Evolutionary conservation across 1,284 basidiomycete genomes (phyloP), one percentile per base, ranked within the genome.

Genomic region (Lentinus polychrous): DNA sequence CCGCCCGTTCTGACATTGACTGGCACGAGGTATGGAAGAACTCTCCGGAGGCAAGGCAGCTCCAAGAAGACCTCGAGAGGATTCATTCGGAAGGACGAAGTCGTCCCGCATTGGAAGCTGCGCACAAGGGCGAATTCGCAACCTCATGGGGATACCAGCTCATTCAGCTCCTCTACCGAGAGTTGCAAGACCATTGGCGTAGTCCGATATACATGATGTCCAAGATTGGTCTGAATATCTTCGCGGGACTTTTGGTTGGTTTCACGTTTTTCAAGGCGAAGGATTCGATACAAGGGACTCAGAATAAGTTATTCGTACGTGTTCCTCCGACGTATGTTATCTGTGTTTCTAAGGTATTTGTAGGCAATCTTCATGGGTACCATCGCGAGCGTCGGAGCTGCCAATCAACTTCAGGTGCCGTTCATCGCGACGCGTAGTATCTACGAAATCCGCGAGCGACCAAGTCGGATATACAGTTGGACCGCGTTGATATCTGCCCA

Each of bases 391-490:
- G 74, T 73, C 1, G 73, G 78, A 2, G 61, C 78, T 20, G 67
- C 70, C 20, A 74, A 75, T 39, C 78, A 81, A 60, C 62, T 82
- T 0, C 78, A 80, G 52, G 72, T 75, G 8, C 70, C 73, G 3
- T 81, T 75, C 64, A 70, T 81, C 49, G 61, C 67, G 43, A 73
- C 71, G 62, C 72, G 80, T 33, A 66, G 72, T 43, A 70, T 86
- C 33, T 87, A 79, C 66, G 80, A 84, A 56, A 70, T 77, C 34
- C 74, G 83, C 44, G 83, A 86, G 63, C 71, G 78, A 1, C 79
- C 80, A 4, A 86, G 83, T 55, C 78, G 85, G 59, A 88, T 89
- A 60, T 94, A 93, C 69, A 80, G 79, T 44, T 94, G 92, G 92
- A 73, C 81, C 6, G 80, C 86, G 1, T 76, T 93, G 40, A 61